Percentiles rank a stretch among this genome's conserved stretches.
Conservation (phyloP, 2,329 filamentous ascomycete genomes). For the Aspergillus sp. region DNA sequence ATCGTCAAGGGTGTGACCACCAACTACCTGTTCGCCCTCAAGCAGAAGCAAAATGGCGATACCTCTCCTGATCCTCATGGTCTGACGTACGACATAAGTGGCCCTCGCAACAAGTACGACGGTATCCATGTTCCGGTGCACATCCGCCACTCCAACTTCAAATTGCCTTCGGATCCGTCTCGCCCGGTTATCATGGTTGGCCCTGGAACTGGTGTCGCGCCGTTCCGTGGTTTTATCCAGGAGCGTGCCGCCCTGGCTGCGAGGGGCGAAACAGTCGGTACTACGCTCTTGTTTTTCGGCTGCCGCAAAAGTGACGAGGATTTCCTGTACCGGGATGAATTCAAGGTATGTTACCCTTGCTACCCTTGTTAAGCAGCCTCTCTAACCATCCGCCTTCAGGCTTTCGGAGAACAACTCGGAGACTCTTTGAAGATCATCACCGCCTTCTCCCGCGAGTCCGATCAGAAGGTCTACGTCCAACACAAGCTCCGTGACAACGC, state of each 20-base stretch:
- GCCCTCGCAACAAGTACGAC: slow-evolving; percentile 93
- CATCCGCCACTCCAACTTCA: slow-evolving; percentile 97
- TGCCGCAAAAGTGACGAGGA: slow-evolving; percentile 84
- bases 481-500: slow-evolving; percentile 78
- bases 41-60: slow-evolving; percentile 92
- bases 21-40: slow-evolving; percentile 89
- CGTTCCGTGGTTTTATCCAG: slow-evolving; percentile 91
- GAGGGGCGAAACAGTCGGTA: slow-evolving; percentile 72
- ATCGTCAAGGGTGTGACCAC: slow-evolving; percentile 91
- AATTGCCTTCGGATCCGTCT: slow-evolving; percentile 86
- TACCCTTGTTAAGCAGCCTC: slow-evolving; percentile 7
- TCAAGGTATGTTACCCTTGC: slow-evolving; percentile 60
- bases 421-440: slow-evolving; percentile 85
- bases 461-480: slow-evolving; percentile 94
- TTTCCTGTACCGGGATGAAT: slow-evolving; percentile 85
- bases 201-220: slow-evolving; percentile 90
- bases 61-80: slow-evolving; percentile 70
- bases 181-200: slow-evolving; percentile 95
- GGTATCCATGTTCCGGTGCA: slow-evolving; percentile 92
- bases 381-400: slow-evolving; percentile 41
- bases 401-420: slow-evolving; percentile 72
- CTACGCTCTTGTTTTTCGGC: slow-evolving; percentile 87
- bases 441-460: slow-evolving; percentile 83
- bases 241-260: slow-evolving; percentile 78
- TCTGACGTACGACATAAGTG: slow-evolving; percentile 73